Percentiles rank a stretch among this genome's conserved stretches.
phyloP scores from a whole-genome alignment of 2,329 filamentous ascomycete species.

The Aspergillus tubingensis region DNA sequence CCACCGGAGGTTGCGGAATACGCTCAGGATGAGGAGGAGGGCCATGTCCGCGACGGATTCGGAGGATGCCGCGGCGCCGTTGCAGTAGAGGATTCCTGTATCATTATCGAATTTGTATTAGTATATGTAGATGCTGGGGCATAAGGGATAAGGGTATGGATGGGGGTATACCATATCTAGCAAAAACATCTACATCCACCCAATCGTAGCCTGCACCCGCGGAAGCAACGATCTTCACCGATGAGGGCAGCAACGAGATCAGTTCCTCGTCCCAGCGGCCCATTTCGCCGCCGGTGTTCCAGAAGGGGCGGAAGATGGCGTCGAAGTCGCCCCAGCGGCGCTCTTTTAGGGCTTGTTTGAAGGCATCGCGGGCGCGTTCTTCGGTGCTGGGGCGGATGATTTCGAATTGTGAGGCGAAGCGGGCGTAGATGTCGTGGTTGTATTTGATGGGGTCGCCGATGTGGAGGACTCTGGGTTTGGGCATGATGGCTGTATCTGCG shows the following conservation, averaged over 20 bases:
- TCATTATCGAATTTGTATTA: not conserved
- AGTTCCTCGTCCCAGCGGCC: conserved; percentile 63
- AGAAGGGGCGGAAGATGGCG: conserved; percentile 62
- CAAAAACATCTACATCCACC: conserved; percentile 63
- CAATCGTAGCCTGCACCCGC: conserved; percentile 66
- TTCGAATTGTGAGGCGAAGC: conserved; percentile 44
- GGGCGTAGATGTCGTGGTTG: conserved; percentile 47
- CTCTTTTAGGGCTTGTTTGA: conserved; percentile 46
- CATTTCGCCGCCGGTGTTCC: conserved; percentile 67
- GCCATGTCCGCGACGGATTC: conserved; percentile 74
- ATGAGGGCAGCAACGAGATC: conserved; percentile 55
- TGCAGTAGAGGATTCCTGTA: conserved; percentile 60
- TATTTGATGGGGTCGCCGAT: conserved; percentile 53
- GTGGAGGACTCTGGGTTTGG: conserved; percentile 44
- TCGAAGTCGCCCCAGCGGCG: conserved; percentile 42
- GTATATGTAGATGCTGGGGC: not conserved
- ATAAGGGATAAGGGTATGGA: too few species aligned
- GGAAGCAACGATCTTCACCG: conserved; percentile 59
- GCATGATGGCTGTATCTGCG: conserved; percentile 4
- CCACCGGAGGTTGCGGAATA: conserved; percentile 69
- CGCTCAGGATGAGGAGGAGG: conserved; percentile 67
- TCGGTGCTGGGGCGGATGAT: conserved; percentile 43
- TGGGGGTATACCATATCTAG: conserved; percentile 57
- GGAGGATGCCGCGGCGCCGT: conserved; percentile 66
- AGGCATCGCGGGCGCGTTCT: conserved; percentile 37